These are phyloP conservation scores for Fragaria vesca DNA, from an alignment of 306 rosid species.

Conservation along the genomic window DNA sequence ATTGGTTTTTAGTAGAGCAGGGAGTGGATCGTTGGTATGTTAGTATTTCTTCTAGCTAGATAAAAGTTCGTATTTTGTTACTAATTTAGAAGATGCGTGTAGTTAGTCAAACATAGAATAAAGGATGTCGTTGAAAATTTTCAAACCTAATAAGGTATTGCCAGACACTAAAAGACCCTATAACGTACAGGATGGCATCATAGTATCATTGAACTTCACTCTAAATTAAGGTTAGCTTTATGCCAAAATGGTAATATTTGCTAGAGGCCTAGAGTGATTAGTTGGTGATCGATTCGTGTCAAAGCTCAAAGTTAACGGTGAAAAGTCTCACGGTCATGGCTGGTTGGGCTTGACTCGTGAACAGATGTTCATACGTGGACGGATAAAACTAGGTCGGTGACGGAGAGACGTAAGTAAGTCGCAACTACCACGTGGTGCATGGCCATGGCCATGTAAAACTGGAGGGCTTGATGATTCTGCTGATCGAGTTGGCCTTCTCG, in stretches of 20 bases:
- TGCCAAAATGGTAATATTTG: not conserved
- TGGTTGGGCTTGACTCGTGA: conserved; percentile 25
- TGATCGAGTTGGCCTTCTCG: too few relatives aligned
- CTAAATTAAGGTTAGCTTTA: not conserved
- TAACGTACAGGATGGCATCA: not conserved
- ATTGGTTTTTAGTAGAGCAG: too few relatives aligned
- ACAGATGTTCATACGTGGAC: conserved; percentile 30
- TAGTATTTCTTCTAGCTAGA: too few relatives aligned
- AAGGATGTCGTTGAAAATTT: not conserved
- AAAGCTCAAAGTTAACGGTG: not conserved
- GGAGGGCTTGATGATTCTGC: not conserved
- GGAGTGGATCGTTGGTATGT: too few relatives aligned
- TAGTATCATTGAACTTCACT: not conserved
- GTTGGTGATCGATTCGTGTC: not conserved
- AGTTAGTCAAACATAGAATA: not conserved
- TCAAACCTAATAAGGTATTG: not conserved
- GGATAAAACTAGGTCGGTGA: not conserved
- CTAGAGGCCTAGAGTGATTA: not conserved
- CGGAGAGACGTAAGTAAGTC: conserved; percentile 6
- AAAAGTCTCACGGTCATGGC: conserved; percentile 7
- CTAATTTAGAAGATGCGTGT: too few relatives aligned
- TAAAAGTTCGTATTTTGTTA: too few relatives aligned
- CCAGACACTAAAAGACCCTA: too few relatives aligned
- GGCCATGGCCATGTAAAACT: not conserved
- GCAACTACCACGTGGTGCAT: conserved; percentile 37